phyloP scores from a whole-genome alignment of 2,329 filamentous ascomycete species.

The Eutypella sp. region DNA sequence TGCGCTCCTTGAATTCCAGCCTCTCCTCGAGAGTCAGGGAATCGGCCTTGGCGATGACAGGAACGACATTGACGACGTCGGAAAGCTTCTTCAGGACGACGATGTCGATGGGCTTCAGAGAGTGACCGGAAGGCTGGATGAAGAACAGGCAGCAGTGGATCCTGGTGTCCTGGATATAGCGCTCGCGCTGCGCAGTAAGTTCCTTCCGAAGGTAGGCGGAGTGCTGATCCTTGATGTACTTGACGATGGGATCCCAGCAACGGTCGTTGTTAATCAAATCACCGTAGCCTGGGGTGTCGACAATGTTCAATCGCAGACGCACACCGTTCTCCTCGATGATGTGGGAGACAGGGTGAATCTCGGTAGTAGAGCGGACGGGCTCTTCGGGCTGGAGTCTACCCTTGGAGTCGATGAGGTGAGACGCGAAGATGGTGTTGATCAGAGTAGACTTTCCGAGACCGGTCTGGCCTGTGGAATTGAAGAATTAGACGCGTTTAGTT shows the following conservation, averaged over 20 bases:
- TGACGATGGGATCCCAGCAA: conserved; percentile 99
- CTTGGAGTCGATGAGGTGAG: conserved; percentile 98
- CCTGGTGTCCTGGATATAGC: conserved; percentile 98
- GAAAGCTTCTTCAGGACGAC: conserved; percentile 99
- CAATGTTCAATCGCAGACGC: conserved; percentile 94
- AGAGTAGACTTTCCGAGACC: conserved; percentile 97
- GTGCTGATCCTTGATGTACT: conserved; percentile 99
- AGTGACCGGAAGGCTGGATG: conserved; percentile 97
- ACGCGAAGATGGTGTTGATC: conserved; percentile 99
- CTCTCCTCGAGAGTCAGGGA: conserved; percentile 94
- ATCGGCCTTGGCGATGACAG: conserved; percentile 97
- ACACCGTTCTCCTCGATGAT: conserved; percentile 99
- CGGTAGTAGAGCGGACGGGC: conserved; percentile 89
- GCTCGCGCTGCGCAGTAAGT: conserved; percentile 96
- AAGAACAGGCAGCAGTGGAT: conserved; percentile 99
- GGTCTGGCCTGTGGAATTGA: conserved; percentile 70
- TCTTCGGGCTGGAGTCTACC: conserved; percentile 90
- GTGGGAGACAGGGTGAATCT: conserved; percentile 97
- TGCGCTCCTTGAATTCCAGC: conserved; percentile 93
- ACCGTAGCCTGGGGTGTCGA: conserved; percentile 96
- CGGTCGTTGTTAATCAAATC: conserved; percentile 99
- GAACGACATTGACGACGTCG: conserved; percentile 98
- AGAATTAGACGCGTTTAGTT: conserved; percentile 6
- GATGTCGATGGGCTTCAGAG: conserved; percentile 98
- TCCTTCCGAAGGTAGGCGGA: conserved; percentile 98